A percentile compares a stretch with the other conserved stretches of the same genome.
These are phyloP conservation scores for Podospora tetraspora DNA, from an alignment of 495 filamentous ascomycete genomes.

Conservation along the genomic window DNA sequence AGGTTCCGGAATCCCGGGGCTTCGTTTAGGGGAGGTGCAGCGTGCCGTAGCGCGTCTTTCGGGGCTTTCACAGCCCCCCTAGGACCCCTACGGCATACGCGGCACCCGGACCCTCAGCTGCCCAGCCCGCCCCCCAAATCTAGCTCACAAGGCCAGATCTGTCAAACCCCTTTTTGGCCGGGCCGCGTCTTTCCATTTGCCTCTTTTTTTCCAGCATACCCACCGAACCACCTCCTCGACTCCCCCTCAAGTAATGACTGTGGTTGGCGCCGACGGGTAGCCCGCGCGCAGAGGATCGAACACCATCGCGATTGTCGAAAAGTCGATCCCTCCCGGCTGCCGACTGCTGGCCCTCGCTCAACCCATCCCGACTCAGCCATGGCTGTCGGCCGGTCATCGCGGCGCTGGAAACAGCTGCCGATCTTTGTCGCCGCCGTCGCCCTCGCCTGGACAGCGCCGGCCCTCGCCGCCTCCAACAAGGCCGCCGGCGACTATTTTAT, in stretches of 20 bases:
- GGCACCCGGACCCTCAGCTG: background rate
- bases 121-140: background rate
- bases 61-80: background rate
- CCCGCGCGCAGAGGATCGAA: slow-evolving; percentile 5
- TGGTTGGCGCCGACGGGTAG: slow-evolving; percentile 17
- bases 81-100: background rate
- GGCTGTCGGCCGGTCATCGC: slow-evolving; percentile 22
- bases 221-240: background rate
- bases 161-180: background rate
- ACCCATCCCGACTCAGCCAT: slow-evolving; percentile 19
- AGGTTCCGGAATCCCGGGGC: background rate
- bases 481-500: slow-evolving; percentile 87
- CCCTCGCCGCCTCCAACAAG: slow-evolving; percentile 27
- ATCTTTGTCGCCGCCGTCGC: slow-evolving; percentile 30
- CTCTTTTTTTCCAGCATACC: background rate
- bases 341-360: slow-evolving; percentile 9
- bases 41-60: background rate
- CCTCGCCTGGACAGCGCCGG: slow-evolving; percentile 31
- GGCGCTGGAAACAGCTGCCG: slow-evolving; percentile 34
- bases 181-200: slow-evolving; percentile 5
- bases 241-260: slow-evolving; percentile 7
- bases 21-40: background rate
- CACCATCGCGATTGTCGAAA: background rate
- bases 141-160: background rate
- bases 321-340: background rate